These are phyloP conservation scores for Aegilops longissima DNA, from an alignment of 176 grass and related monocot species.

Conservation along the genomic window DNA sequence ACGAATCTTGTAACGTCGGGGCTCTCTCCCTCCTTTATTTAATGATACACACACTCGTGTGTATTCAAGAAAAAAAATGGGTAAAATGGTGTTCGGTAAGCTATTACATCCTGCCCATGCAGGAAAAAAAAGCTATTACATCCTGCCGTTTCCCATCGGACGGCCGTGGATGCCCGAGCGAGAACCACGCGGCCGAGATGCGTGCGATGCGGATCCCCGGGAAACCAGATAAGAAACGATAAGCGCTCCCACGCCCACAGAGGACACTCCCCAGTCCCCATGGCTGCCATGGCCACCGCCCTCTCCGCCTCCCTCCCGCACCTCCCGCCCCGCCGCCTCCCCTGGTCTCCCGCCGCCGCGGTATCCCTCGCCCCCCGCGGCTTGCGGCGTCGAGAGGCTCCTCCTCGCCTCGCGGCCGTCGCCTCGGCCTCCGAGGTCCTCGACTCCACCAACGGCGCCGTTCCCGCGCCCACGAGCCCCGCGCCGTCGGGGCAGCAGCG, in stretches of 20 bases:
- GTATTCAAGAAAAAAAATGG: too few species aligned
- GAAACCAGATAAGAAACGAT: slow-evolving; percentile 46
- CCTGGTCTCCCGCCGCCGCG: not conserved
- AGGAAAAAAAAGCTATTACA: not conserved
- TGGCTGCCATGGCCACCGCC: slow-evolving; percentile 58
- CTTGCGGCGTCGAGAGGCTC: not conserved
- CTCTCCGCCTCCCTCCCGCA: slow-evolving; percentile 51
- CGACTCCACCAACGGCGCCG: slow-evolving; percentile 70
- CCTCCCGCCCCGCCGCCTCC: slow-evolving; percentile 31
- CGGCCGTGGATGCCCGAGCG: not conserved
- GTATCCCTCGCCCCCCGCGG: not conserved
- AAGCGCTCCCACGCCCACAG: not conserved
- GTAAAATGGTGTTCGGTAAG: too few species aligned
- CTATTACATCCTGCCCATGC: not conserved
- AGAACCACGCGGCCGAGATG: slow-evolving; percentile 14
- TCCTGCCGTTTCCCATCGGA: slow-evolving; percentile 1
- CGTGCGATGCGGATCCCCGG: slow-evolving; percentile 23
- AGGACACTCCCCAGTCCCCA: slow-evolving; percentile 7
- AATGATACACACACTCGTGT: too few species aligned
- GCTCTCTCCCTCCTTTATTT: too few species aligned
- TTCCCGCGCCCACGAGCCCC: slow-evolving; percentile 22
- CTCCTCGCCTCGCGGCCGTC: slow-evolving; percentile 40
- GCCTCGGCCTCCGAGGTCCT: slow-evolving; percentile 45
- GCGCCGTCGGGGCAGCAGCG: not conserved
- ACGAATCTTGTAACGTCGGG: too few species aligned